phyloP scores from a whole-genome alignment of 306 rosid species.

The Castanospermum australe region DNA sequence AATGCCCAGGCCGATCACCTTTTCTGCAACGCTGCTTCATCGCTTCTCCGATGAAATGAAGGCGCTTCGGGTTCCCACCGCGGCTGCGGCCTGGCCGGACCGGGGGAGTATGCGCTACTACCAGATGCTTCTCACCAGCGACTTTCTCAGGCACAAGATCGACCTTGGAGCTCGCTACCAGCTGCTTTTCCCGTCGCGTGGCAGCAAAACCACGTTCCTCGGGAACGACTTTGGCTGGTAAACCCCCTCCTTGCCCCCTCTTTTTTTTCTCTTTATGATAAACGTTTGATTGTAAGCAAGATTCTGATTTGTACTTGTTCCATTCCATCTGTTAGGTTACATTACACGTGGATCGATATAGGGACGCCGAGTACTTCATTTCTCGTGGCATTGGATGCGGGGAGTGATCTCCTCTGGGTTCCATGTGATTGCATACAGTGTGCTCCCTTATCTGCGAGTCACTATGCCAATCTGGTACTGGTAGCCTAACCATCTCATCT shows the following conservation, averaged over 20 bases:
- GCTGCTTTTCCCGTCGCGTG: slow-evolving; percentile 72
- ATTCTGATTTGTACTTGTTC: slow-evolving; percentile 13
- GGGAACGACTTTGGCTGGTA: slow-evolving; percentile 95
- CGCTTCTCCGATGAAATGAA: slow-evolving; percentile 74
- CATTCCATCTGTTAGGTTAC: slow-evolving; percentile 56
- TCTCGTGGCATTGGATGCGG: slow-evolving; percentile 93
- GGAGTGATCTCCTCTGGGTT: slow-evolving; percentile 95
- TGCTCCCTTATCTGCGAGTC: slow-evolving; percentile 78
- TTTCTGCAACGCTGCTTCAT: slow-evolving; percentile 62
- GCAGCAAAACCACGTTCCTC: slow-evolving; percentile 67
- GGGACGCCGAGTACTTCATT: slow-evolving; percentile 89
- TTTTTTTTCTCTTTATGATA: too few species aligned
- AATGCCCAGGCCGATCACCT: slow-evolving; percentile 36
- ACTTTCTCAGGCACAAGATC: slow-evolving; percentile 62
- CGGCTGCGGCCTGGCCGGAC: slow-evolving; percentile 45
- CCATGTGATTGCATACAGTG: slow-evolving; percentile 91
- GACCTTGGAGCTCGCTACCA: slow-evolving; percentile 55
- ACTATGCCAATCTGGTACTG: slow-evolving; percentile 76
- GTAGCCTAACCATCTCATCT: slow-evolving; percentile 31
- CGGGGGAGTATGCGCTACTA: slow-evolving; percentile 47
- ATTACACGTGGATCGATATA: slow-evolving; percentile 90
- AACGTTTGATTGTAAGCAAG: neutral
- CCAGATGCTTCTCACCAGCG: slow-evolving; percentile 53
- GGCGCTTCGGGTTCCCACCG: slow-evolving; percentile 26
- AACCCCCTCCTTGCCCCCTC: neutral